These are phyloP conservation scores for Wickerhamiella cacticola DNA, from an alignment of 805 yeast species.

Conservation along the genomic window DNA sequence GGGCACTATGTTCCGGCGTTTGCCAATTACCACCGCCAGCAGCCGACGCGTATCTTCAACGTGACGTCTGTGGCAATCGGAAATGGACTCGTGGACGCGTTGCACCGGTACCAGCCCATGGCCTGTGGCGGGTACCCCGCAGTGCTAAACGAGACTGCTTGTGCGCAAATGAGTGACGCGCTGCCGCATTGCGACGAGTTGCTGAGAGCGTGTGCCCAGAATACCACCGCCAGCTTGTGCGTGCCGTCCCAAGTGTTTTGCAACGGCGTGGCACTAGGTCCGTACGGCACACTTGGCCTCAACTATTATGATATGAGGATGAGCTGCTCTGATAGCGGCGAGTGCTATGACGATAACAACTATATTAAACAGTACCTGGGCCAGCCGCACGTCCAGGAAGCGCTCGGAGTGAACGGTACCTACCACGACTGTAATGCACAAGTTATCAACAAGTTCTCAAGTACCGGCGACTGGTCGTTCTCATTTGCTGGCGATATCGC, in stretches of 20 bases:
- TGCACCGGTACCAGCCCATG: no score
- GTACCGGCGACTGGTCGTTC: constrained; percentile 45
- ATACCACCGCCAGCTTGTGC: constrained; percentile 53
- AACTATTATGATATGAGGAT: constrained; percentile 84
- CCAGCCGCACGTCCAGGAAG: constrained; percentile 54
- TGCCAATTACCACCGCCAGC: constrained; percentile 42
- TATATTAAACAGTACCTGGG: constrained; percentile 68
- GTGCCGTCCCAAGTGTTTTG: constrained; percentile 43
- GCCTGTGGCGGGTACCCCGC: constrained; percentile 52
- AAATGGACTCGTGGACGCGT: constrained; percentile 91
- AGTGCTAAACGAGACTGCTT: constrained; percentile 64
- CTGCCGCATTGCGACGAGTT: constrained; percentile 69
- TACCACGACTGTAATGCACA: constrained; percentile 67
- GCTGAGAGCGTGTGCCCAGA: constrained; percentile 64
- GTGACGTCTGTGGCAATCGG: constrained; percentile 78
- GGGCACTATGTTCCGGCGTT: constrained; percentile 96
- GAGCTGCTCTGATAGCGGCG: constrained; percentile 42
- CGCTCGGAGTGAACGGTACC: constrained; percentile 76
- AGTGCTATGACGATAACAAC: constrained; percentile 65
- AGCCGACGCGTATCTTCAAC: constrained; percentile 55
- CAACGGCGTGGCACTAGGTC: not conserved
- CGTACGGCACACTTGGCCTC: constrained; percentile 53
- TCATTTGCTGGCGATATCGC: constrained; percentile 57
- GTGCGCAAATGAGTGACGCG: constrained; percentile 53
- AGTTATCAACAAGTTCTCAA: constrained; percentile 56